Base-by-base conservation (phyloP, 2,329 filamentous ascomycete genomes). In the Fusarium vanettenii region DNA sequence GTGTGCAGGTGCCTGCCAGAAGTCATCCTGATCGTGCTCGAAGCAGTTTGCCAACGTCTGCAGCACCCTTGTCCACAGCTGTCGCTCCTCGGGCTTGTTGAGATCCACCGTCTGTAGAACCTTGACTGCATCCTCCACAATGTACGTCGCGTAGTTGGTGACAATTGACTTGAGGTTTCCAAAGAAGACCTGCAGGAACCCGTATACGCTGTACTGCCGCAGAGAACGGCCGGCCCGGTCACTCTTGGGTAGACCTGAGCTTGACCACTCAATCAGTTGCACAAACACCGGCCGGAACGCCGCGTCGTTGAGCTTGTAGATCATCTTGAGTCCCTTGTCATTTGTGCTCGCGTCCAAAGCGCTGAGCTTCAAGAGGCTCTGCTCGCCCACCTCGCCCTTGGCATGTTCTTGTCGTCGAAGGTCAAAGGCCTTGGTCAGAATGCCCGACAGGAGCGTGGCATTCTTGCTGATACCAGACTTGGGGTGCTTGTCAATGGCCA, bases 261-360 rank as follows among this genome's bases (percentile, higher is more conserved):
- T 87, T 1, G 93, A 89, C 93, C 95, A 98, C 67, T 97, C 94
- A 55, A 97, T 88, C n/a, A 98, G 86, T 74, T 93, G 91, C 18
- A 92, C 89, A 85, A 98, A 99, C 72, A 99, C 91, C 1, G 97
- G 97, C 14, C 95, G 90, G 90, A 99, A 99, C 0, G 93, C 91
- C 1, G 93, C 92, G 81, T 99, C 97, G 84, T 98, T 98, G 71
- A 99, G 90, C 87, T 98, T 98, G 86, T 97, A 95, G 64, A 98
- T 93, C 92, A 98, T 97, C 83, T 95, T 94, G 69, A 99, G 89
- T 0, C 92, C 90, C 14, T 93, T 91, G 11, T 92, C 89, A 80
- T 94, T 93, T 75, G 94, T 80, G 13, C 87, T 86, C 2, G 86
- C 84, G 80, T 97, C 94, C 14, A 95, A 86, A 48, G 87, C 86